Evolutionary conservation across 345 rosid species (phyloP).

Genomic region (Hypericum perforatum): DNA sequence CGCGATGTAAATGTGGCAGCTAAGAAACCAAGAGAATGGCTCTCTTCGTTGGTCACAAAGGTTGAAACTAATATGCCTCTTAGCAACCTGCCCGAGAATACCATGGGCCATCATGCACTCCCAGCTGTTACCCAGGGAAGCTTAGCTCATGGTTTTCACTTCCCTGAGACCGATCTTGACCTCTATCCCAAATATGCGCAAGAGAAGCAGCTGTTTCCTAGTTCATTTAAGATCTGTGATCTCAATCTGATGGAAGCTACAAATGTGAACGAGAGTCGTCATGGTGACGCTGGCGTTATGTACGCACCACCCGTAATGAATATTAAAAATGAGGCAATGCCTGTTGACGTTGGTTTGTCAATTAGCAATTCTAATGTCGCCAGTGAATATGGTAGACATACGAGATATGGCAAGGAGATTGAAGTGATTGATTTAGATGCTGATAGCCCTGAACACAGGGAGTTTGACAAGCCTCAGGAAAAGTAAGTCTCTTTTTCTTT

Average conservation of each 20-base stretch:
- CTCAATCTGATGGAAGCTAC: slow-evolving; percentile 76
- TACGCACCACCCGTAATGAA: slow-evolving; percentile 28
- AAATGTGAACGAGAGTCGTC: slow-evolving; percentile 44
- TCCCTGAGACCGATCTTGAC: slow-evolving; percentile 22
- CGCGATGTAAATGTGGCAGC: slow-evolving; percentile 37
- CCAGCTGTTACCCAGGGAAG: slow-evolving; percentile 20
- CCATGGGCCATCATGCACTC: slow-evolving; percentile 18
- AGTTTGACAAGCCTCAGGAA: slow-evolving; percentile 33
- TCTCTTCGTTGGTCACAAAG: slow-evolving; percentile 32
- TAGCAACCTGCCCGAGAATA: slow-evolving; percentile 25
- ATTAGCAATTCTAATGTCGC: slow-evolving; percentile 53
- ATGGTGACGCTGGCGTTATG: slow-evolving; percentile 27
- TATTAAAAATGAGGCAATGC: slow-evolving; percentile 36
- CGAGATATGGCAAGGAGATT: slow-evolving; percentile 49
- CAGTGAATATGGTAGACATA: slow-evolving; percentile 34
- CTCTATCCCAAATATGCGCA: slow-evolving; percentile 35
- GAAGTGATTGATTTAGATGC: slow-evolving; percentile 87
- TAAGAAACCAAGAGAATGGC: slow-evolving; percentile 69
- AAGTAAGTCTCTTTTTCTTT: slow-evolving; percentile 37
- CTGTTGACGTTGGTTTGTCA: slow-evolving; percentile 65
- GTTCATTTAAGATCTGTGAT: slow-evolving; percentile 84
- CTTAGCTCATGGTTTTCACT: slow-evolving; percentile 22
- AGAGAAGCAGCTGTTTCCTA: slow-evolving; percentile 71
- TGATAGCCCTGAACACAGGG: slow-evolving; percentile 59
- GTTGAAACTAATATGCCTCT: slow-evolving; percentile 20